Evolutionary conservation across 1,284 basidiomycete genomes (phyloP), one percentile per base, ranked within the genome.

Genomic region (Sporisorium scitamineum): DNA sequence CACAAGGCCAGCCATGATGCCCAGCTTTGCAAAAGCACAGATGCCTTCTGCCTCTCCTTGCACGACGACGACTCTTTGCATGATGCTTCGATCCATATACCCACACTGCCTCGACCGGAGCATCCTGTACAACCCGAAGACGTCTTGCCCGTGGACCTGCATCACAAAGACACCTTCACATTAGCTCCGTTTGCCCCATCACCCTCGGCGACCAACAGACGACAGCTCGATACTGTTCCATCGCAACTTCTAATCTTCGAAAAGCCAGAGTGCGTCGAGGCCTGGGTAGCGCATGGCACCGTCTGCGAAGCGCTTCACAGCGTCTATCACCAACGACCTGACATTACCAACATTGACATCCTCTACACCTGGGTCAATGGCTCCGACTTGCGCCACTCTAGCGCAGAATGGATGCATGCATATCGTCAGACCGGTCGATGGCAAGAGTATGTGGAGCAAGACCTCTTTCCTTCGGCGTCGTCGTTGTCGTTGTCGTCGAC

Each of bases 351-450:
- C 16, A n/a, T 78, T 31, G 75, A 79, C n/a, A 20, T 73, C 14
- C 47, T 79, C 39, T 72, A 65, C 27, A 56, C 70, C 0, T 76
- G 75, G 69, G 77, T 79, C 29, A 79, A 79, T 29, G 77, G 77
- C 2, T 75, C 76, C 3, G 76, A 78, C 27, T 66, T 57, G 72
- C 69, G 70, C 26, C 74, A 79, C 20, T 44, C 56, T 10, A 54
- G 48, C 10, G 63, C 66, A 2, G 64, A 66, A 45, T 63, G 67
- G 67, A 59, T 79, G 62, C 68, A 76, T 44, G 68, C 54, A 1
- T 67, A 74, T n/a, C 59, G 61, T 18, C 47, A 61, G 5, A 29
- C 10, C 13, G 72, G 72, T 11, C 41, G 55, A 1, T 75, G 72
- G 72, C 72, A 75, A 34, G 72, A 75, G 24, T 75, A 70, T 27